phyloP scores from a whole-genome alignment of 2,329 filamentous ascomycete genomes.

The Nigrospora sphaerica region DNA sequence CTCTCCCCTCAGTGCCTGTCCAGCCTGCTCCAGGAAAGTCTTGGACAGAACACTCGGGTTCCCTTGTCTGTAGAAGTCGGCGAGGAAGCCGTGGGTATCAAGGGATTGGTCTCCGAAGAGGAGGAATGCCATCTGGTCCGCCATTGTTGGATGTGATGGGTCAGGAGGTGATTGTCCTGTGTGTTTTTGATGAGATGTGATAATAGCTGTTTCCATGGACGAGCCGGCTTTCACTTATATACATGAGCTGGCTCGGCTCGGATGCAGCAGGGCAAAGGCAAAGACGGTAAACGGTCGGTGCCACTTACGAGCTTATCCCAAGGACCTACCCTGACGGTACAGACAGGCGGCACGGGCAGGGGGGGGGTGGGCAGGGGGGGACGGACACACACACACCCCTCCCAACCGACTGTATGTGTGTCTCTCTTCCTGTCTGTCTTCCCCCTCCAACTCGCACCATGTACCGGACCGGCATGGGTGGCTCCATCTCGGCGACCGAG shows the following conservation, averaged over 20 bases:
- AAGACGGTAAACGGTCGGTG: slow-evolving; percentile 16
- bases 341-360: neutral
- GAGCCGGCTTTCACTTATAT: slow-evolving; percentile 20
- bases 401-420: slow-evolving; percentile 3
- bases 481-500: slow-evolving; percentile 37
- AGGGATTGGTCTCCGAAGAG: slow-evolving; percentile 68
- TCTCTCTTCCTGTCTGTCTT: slow-evolving; percentile 4
- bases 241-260: slow-evolving; percentile 7
- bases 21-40: slow-evolving; percentile 53
- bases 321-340: neutral
- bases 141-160: slow-evolving; percentile 28
- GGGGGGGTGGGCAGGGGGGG: neutral
- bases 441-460: slow-evolving; percentile 19
- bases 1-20: slow-evolving; percentile 52
- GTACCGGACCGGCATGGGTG: slow-evolving; percentile 26
- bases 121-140: slow-evolving; percentile 44
- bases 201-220: slow-evolving; percentile 6
- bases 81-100: slow-evolving; percentile 57
- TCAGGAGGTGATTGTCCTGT: slow-evolving; percentile 9
- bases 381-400: slow-evolving; percentile 11
- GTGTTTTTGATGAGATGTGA: slow-evolving; percentile 8
- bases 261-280: slow-evolving; percentile 7
- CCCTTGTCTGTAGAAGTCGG: slow-evolving; percentile 40
- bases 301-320: slow-evolving; percentile 4
- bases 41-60: slow-evolving; percentile 45